Base-by-base conservation (phyloP, 1,284 basidiomycete species). In the Ustilago esculenta region DNA sequence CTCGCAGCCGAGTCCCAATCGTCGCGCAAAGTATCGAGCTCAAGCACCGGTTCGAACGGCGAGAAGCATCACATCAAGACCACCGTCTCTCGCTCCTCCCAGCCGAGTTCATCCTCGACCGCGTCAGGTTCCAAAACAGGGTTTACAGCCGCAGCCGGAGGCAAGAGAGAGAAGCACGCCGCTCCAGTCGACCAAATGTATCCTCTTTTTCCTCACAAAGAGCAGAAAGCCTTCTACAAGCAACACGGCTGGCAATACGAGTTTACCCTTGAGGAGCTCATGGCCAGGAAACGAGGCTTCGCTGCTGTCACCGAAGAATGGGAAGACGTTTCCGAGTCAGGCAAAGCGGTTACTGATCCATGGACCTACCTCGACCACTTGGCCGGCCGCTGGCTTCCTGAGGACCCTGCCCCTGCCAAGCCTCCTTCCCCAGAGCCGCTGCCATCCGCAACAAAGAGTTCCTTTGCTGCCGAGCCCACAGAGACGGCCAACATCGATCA, bases 131-230 rank as follows among this genome's bases (percentile, higher is more conserved):
- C 50, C 8, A 30, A 50, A 11, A 32, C 40, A 3, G 63, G 43
- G 14, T 48, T 51, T 3, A 24, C 32, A 23, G 24, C 68, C 29
- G 35, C 52, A 3, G 5, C 56, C 8, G 25, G 24, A 4, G 57
- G 41, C 18, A 67, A 54, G 39, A 41, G 61, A 24, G 78, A 80
- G 42, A 70, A 68, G n/a, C 75, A 79, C 36, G 72, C 72, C 1
- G 56, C 74, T 17, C 73, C 76, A 4, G 60, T 80, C n/a, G 43
- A 21, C 10, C 51, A 52, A 14, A 64, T 81, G 51, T 80, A 80
- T 39, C 79, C 78, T 40, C 24, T 20, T 17, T 64, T 58, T 57
- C 58, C 46, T 4, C 51, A 40, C 21, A 33, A 32, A 34, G 14
- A 47, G 2, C 54, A 63, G 10, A 59, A 64, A 25, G 55, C 55